Evolutionary conservation across 2,329 filamentous ascomycete genomes (phyloP).

Genomic region (Hyphodiscus sp.): DNA sequence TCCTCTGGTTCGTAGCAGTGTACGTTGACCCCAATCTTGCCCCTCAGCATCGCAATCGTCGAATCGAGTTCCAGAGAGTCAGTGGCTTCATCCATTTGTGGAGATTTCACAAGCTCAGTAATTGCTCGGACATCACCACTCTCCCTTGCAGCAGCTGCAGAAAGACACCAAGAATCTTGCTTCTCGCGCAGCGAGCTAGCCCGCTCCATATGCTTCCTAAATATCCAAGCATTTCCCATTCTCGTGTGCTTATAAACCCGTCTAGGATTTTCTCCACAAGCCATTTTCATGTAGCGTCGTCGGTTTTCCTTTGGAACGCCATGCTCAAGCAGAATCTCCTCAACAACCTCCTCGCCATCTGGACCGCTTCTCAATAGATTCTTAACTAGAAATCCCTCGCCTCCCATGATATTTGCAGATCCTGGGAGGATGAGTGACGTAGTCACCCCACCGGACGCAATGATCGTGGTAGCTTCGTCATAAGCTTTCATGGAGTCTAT

Average conservation of each 20-base stretch:
- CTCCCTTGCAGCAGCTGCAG: conserved; percentile 19
- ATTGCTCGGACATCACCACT: conserved; percentile 18
- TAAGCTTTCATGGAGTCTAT: conserved; percentile 37
- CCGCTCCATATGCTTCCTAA: conserved; percentile 35
- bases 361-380: conserved; percentile 32
- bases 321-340: conserved; percentile 37
- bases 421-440: conserved; percentile 41
- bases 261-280: conserved; percentile 41
- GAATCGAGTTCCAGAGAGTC: conserved; percentile 36
- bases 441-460: conserved; percentile 40
- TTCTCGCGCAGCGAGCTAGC: conserved; percentile 32
- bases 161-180: conserved; percentile 33
- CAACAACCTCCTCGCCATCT: conserved; percentile 34
- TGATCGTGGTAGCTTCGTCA: conserved; percentile 32
- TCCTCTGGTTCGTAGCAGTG: conserved; percentile 41
- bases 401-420: conserved; percentile 39
- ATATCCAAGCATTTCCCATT: conserved; percentile 35
- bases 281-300: conserved; percentile 39
- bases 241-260: conserved; percentile 33
- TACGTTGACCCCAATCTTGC: conserved; percentile 36
- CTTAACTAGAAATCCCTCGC: conserved; percentile 38
- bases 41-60: conserved; percentile 35
- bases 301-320: conserved; percentile 30
- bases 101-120: conserved; percentile 11
- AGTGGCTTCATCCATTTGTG: conserved; percentile 19